Percentiles rank a stretch among this genome's conserved stretches.
Conservation (phyloP, 108 stramenopile genomes). For the Epithemia pelagica region DNA sequence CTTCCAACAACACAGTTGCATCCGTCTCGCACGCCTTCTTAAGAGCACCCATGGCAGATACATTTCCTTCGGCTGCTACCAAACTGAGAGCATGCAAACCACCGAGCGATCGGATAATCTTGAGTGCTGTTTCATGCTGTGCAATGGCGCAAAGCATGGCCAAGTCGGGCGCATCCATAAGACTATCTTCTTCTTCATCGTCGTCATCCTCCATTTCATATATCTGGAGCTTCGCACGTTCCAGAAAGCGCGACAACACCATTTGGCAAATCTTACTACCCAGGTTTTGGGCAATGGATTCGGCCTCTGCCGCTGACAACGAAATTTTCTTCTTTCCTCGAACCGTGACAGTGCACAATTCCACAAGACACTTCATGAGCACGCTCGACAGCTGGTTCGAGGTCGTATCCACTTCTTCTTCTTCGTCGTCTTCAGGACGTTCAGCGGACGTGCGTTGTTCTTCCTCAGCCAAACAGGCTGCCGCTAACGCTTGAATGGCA, state of each 20-base stretch:
- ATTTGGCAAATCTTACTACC: constrained; percentile 65
- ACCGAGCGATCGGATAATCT: constrained; percentile 45
- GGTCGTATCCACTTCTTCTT: constrained; percentile 44
- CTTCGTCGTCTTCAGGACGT: constrained; percentile 31
- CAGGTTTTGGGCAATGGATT: constrained; percentile 46
- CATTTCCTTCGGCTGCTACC: constrained; percentile 70
- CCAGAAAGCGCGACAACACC: constrained; percentile 65
- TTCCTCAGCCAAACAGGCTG: constrained; percentile 53
- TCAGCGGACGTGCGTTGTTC: constrained; percentile 6
- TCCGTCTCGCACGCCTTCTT: constrained; percentile 51
- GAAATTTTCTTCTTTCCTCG: constrained; percentile 15
- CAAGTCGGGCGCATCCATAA: constrained; percentile 71
- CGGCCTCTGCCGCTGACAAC: constrained; percentile 42
- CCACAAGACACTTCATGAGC: constrained; percentile 54
- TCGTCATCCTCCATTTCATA: constrained; percentile 39
- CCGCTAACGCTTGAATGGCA: constrained; percentile 63
- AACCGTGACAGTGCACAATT: constrained; percentile 28
- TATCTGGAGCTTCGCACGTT: constrained; percentile 47
- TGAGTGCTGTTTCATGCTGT: constrained; percentile 50
- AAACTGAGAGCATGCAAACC: constrained; percentile 72
- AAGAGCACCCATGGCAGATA: constrained; percentile 52
- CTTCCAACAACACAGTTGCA: constrained; percentile 46
- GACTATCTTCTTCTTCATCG: constrained; percentile 23
- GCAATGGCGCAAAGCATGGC: constrained; percentile 67
- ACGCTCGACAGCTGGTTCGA: constrained; percentile 38